Evolutionary conservation across 352 stramenopile genomes (phyloP), one percentile per base, ranked within the genome.

Genomic region (Pythium phragmiticola): DNA sequence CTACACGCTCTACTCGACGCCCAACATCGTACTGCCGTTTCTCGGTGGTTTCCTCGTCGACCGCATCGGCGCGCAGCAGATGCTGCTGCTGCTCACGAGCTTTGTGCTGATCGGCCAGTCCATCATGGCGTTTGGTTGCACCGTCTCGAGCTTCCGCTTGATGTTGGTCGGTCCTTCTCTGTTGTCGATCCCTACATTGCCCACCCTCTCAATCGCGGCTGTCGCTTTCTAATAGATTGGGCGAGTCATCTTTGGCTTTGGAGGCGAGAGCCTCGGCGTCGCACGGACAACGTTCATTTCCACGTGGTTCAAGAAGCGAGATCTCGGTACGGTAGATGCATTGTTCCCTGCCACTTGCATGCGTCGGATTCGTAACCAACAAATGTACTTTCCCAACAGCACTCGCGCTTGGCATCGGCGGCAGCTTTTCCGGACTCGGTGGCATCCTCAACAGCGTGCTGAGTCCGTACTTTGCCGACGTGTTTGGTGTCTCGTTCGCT

Each of bases 21-120:
- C 88, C 3, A 96, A 95, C 59, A 85, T 94, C 42, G 58, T 96
- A 17, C 60, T 96, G 16, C 89, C 89, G 6, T 90, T 97, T 45
- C 76, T 96, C 39, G 88, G 89, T 1, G 89, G 89, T 7, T 70
- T 82, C 37, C 66, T 96, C 5, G 81, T 95, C 17, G 86, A 96
- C 43, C 66, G 72, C 6, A 69, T 90, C 41, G 89, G 89, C 17
- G 78, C 85, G 7, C 72, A 77, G 16, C 58, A 74, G 30, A 87
- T 79, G 62, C 70, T 90, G 37, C 56, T 92, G 12, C 28, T 88
- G n/a, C 90, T 95, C 65, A 76, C 78, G 9, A 45, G 48, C n/a
- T 48, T 87, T 13, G 77, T 90, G 21, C 67, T 84, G 8, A 16
- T 78, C 4, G 88, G 88, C 13, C 80, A 96, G 63, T 58, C 80